Evolutionary conservation across 1,284 basidiomycete genomes (phyloP).

Genomic region (Tylopilus sp.): DNA sequence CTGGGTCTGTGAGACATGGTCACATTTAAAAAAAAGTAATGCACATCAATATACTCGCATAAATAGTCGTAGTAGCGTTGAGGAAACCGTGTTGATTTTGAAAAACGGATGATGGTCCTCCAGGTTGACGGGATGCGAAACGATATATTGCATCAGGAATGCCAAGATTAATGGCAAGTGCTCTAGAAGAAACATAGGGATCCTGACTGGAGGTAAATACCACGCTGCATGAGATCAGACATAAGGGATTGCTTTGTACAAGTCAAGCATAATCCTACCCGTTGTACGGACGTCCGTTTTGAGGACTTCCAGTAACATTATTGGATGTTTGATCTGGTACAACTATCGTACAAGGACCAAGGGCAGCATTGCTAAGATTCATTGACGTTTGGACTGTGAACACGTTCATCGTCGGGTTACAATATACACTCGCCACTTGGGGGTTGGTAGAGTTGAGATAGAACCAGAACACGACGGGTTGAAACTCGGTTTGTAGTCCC

Average conservation of each 20-base stretch:
- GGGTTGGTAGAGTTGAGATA: constrained; percentile 37
- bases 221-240: constrained; percentile 37
- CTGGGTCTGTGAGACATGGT: constrained; percentile 41
- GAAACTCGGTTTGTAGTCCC: constrained; percentile 39
- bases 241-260: not conserved
- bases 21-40: constrained; percentile 1
- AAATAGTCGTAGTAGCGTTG: constrained; percentile 47
- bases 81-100: constrained; percentile 49
- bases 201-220: constrained; percentile 43
- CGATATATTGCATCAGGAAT: constrained; percentile 59
- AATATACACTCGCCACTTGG: constrained; percentile 54
- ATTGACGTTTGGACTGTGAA: constrained; percentile 46
- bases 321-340: constrained; percentile 39
- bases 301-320: constrained; percentile 49
- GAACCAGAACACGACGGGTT: constrained; percentile 67
- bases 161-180: constrained; percentile 44
- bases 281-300: constrained; percentile 52
- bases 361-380: constrained; percentile 42
- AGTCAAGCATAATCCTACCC: constrained; percentile 39
- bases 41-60: constrained; percentile 42
- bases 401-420: constrained; percentile 47
- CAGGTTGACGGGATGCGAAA: constrained; percentile 40
- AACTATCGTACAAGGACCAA: constrained; percentile 39
- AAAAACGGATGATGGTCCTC: constrained; percentile 46
- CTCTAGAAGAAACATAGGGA: constrained; percentile 50